Base-by-base conservation (phyloP, 2,329 filamentous ascomycete genomes). In the Fusarium compactum region DNA sequence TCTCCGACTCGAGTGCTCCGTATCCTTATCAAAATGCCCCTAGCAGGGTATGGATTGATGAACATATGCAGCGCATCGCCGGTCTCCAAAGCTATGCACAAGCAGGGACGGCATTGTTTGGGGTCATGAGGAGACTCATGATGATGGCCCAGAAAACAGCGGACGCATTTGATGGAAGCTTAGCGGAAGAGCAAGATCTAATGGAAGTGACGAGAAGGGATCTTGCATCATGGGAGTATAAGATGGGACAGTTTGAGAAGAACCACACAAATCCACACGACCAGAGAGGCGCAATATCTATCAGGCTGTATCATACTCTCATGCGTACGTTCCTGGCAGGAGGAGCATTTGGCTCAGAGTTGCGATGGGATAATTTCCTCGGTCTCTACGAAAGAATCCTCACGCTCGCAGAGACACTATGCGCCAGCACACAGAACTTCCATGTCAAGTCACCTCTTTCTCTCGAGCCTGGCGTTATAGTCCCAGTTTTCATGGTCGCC, bases 381-480 rank as follows among this genome's bases (percentile, higher is more conserved):
- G 74, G 72, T 2, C 66, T 75, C 38, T 81, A 77, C 47, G 78
- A 78, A 57, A 73, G 74, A 27, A 70, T 77, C 8, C 47, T 76
- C 27, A 57, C 41, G 1, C 67, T 70, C 5, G 70, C 61, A 14
- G 74, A 76, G 24, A 46, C 62, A 6, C 29, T 76, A 1, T 61
- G 34, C 48, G 71, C 50, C 9, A 61, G 38, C 45, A 77, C 20
- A 34, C 72, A 43, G 20, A 63, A 24, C 25, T 65, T 11, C 16
- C 72, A 55, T 15, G 51, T 50, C 5, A 69, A 70, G 9, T 72
- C 74, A 4, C 68, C 70, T 4, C 34, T 80, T 1, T 78, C 78
- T 2, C 65, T 80, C 2, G 79, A 80, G 50, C 77, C 77, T 11
- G 78, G 78, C 0, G 44, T 80, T 15, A 74, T 78, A 6, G 70